Percentiles rank a stretch among this genome's conserved stretches.
phyloP scores from a whole-genome alignment of 106 monocot species.

The Xerophyta viscosa region DNA sequence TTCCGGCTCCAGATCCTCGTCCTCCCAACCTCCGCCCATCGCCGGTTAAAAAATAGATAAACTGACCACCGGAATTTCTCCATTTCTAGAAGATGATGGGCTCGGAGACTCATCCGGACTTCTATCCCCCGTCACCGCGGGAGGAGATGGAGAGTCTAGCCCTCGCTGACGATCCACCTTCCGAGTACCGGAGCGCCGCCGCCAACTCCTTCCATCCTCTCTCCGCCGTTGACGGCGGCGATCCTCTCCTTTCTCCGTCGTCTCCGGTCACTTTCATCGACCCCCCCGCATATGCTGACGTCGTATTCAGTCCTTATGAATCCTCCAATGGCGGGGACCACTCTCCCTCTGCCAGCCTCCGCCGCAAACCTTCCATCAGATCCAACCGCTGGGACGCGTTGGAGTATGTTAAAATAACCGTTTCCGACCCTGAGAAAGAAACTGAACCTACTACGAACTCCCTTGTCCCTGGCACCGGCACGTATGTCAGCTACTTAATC shows the following conservation, averaged over 20 bases:
- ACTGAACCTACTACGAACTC: conserved; percentile 45
- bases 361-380: conserved; percentile 4
- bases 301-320: conserved; percentile 32
- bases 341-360: not conserved
- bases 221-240: conserved; percentile 3
- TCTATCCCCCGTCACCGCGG: conserved; percentile 7
- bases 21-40: not conserved
- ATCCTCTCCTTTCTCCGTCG: conserved; percentile 6
- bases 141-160: conserved; percentile 62
- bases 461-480: conserved; percentile 50
- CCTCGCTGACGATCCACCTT: conserved; percentile 24
- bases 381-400: conserved; percentile 1
- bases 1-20: too few relatives aligned
- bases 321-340: not conserved
- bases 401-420: conserved; percentile 54
- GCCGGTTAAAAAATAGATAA: not conserved
- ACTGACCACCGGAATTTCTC: conserved; percentile 2
- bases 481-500: conserved; percentile 71
- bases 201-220: conserved; percentile 22
- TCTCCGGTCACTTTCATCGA: conserved; percentile 41
- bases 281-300: conserved; percentile 83
- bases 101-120: conserved; percentile 6
- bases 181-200: conserved; percentile 1
- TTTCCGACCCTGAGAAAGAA: conserved; percentile 72
- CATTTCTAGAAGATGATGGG: conserved; percentile 26